phyloP scores from a whole-genome alignment of 495 filamentous ascomycete species.

The Pseudevernia furfuracea region DNA sequence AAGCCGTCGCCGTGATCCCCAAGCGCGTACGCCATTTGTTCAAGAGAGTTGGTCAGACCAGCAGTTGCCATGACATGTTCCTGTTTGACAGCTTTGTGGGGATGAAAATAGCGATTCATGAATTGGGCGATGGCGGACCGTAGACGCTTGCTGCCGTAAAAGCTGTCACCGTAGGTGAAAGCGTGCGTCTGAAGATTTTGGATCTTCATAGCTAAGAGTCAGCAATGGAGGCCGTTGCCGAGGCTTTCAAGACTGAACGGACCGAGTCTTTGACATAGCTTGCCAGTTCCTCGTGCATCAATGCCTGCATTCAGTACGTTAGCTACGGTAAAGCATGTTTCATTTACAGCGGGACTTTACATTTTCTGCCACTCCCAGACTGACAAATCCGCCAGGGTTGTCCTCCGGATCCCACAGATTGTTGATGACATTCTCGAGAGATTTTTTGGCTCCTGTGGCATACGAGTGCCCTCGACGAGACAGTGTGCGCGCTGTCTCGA shows the following conservation, averaged over 20 bases:
- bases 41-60: constrained; percentile 34
- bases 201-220: constrained; percentile 20
- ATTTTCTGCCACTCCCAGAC: constrained; percentile 22
- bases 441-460: neutral
- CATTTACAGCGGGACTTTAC: neutral
- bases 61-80: constrained; percentile 3
- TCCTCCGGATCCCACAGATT: constrained; percentile 16
- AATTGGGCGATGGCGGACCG: constrained; percentile 39
- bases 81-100: constrained; percentile 32
- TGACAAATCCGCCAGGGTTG: constrained; percentile 20
- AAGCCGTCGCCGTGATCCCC: constrained; percentile 44
- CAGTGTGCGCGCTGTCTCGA: neutral
- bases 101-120: constrained; percentile 39
- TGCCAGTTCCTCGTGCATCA: constrained; percentile 21
- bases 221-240: neutral
- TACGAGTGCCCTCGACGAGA: neutral
- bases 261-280: constrained; percentile 13
- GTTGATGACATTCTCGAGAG: constrained; percentile 12
- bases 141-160: constrained; percentile 31
- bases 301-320: constrained; percentile 2
- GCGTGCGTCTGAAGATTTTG: constrained; percentile 30
- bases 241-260: constrained; percentile 1
- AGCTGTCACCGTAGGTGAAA: constrained; percentile 41
- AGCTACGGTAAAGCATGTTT: neutral
- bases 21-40: constrained; percentile 42